Evolutionary conservation across 768 basidiomycete species (phyloP), one percentile per base, ranked within the genome.

Genomic region (Lactarius psammicola): DNA sequence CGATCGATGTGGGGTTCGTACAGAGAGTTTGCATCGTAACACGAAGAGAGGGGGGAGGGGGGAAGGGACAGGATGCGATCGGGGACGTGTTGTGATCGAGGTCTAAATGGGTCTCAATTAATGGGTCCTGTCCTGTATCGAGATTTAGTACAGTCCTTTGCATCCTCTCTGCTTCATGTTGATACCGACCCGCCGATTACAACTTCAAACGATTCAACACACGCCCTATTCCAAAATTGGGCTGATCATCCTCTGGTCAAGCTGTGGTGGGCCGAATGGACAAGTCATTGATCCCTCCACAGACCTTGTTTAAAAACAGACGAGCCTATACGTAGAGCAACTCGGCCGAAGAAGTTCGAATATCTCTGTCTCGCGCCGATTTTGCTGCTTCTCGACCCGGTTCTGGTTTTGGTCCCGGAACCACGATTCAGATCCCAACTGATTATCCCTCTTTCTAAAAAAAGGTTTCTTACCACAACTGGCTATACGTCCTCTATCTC

Each of bases 101-200:
- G 42, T 44, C 40, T 46, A 46, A 46, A 23, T 46, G 44, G 44
- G 44, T 46, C n/a, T 46, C 49, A 51, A 51, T 51, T 51, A 51
- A 51, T 26, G 10, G 13, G 23, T 51, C 23, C 49, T 28, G 23
- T 51, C 23, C 49, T 28, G 13, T 13, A 51, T 51, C 49, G 23
- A 51, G 49, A 51, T 51, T 51, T 51, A 26, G 26, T 9, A 44
- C n/a, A n/a, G 26, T 49, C 46, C 10, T 49, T 49, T 18, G 7
- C 42, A 18, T 18, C n/a, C 46, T 49, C 46, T 49, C 23, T 26
- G 49, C 49, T 51, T 51, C 49, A 51, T 13, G 49, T 51, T 51
- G 49, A 51, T 51, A 26, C 49, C 49, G 49, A 23, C 49, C 49
- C 23, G 13, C 49, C 13, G 26, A 26, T 51, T n/a, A n/a, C n/a